Evolutionary conservation across 148 eudicot genomes (phyloP).

Genomic region (Persicaria tinctoria): DNA sequence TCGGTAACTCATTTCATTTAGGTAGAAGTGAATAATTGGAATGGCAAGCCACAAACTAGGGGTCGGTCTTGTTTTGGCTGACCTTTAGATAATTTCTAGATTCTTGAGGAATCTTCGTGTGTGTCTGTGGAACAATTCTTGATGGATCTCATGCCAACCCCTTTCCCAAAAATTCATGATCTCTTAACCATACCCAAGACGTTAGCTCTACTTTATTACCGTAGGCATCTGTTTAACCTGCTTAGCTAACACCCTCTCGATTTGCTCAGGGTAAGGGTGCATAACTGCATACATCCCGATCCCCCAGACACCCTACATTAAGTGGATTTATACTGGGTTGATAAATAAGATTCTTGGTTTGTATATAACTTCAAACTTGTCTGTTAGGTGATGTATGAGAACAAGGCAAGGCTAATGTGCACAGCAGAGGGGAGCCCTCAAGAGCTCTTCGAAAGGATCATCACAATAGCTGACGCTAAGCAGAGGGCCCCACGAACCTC

Average conservation of each 20-base stretch:
- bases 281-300: no score
- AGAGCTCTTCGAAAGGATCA: constrained; percentile 64
- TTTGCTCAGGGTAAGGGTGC: no score
- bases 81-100: neutral
- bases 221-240: no score
- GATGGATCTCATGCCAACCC: neutral
- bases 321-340: no score
- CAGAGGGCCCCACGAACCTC: constrained; percentile 65
- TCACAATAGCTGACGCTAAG: constrained; percentile 78
- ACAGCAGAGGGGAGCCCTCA: constrained; percentile 81
- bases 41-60: neutral
- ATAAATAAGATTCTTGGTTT: no score
- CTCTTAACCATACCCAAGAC: no score
- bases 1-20: no score
- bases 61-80: neutral
- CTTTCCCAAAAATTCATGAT: neutral
- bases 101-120: neutral
- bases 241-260: no score
- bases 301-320: no score
- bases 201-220: no score
- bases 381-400: constrained; percentile 89
- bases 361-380: neutral
- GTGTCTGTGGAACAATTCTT: no score
- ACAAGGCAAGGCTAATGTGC: constrained; percentile 68
- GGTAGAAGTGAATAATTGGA: no score